These are phyloP conservation scores for Diaporthe eres DNA, from an alignment of 2,329 filamentous ascomycete genomes.

Conservation along the genomic window DNA sequence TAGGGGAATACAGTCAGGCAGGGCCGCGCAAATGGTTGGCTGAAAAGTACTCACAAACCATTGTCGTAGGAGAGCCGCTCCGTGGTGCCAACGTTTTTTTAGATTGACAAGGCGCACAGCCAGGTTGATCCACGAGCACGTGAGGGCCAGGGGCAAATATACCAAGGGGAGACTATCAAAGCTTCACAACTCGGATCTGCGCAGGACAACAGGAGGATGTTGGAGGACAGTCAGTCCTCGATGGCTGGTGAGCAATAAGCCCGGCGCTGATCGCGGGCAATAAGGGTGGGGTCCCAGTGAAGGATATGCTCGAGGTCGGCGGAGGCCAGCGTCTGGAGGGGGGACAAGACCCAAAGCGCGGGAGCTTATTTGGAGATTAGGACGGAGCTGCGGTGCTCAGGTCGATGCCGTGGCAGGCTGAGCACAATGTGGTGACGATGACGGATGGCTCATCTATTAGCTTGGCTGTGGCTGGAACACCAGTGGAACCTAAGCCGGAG, in stretches of 20 bases:
- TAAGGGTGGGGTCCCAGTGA: constrained; percentile 16
- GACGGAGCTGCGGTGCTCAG: not conserved
- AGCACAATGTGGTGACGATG: constrained; percentile 32
- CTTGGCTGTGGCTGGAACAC: constrained; percentile 36
- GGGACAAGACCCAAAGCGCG: constrained; percentile 20
- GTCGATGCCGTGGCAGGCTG: constrained; percentile 14
- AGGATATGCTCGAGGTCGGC: constrained; percentile 4
- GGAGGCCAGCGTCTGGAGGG: not conserved
- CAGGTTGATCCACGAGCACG: constrained; percentile 25
- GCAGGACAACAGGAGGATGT: not conserved
- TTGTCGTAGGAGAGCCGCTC: constrained; percentile 26
- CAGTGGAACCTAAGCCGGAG: constrained; percentile 36
- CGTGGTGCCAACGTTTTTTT: not conserved
- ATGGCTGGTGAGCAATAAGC: constrained; percentile 26
- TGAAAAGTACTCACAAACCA: constrained; percentile 41
- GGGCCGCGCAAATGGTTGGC: constrained; percentile 10
- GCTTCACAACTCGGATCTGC: constrained; percentile 10
- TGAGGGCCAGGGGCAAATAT: constrained; percentile 22
- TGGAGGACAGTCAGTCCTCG: constrained; percentile 16
- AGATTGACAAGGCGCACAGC: constrained; percentile 13
- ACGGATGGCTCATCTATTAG: constrained; percentile 32
- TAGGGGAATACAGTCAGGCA: constrained; percentile 22
- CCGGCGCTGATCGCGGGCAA: constrained; percentile 16
- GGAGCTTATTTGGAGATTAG: constrained; percentile 31
- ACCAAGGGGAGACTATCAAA: constrained; percentile 35